Evolutionary conservation across 768 basidiomycete species (phyloP).

Genomic region (Galerina sulciceps): DNA sequence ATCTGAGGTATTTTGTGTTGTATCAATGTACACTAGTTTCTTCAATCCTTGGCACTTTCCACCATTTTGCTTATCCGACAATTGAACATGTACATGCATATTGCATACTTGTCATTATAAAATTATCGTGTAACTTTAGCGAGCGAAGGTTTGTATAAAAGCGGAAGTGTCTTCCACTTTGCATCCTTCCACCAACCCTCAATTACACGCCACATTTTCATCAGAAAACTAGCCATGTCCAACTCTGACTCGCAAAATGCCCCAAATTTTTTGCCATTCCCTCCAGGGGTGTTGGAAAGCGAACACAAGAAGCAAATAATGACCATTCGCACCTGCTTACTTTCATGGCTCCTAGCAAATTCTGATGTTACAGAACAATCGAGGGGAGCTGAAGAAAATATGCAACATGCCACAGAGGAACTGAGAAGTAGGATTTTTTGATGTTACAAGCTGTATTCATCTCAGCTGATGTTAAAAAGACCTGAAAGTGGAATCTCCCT

Average conservation of each 20-base stretch:
- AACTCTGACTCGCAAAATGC: slow-evolving; percentile 1
- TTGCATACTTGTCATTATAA: not conserved
- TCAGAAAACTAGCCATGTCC: not conserved
- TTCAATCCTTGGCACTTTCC: slow-evolving; percentile 3
- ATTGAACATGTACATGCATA: not conserved
- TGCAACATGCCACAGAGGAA: slow-evolving; percentile 17
- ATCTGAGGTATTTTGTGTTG: slow-evolving; percentile 25
- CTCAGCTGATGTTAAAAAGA: slow-evolving; percentile 2
- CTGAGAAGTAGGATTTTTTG: slow-evolving; percentile 14
- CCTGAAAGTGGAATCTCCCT: slow-evolving; percentile 19
- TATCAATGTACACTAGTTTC: slow-evolving; percentile 29
- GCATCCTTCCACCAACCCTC: too few species aligned
- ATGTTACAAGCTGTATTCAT: too few species aligned
- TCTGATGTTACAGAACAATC: slow-evolving; percentile 16
- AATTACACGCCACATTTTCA: too few species aligned
- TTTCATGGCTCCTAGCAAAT: slow-evolving; percentile 17
- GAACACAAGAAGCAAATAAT: slow-evolving; percentile 19
- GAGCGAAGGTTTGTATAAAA: too few species aligned
- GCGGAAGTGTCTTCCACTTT: too few species aligned
- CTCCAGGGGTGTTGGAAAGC: slow-evolving; percentile 16
- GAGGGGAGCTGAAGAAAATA: slow-evolving; percentile 10
- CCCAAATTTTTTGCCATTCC: slow-evolving; percentile 14
- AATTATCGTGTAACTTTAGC: not conserved
- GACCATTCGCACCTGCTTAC: slow-evolving; percentile 20
- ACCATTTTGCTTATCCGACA: slow-evolving; percentile 1